Base-by-base conservation (phyloP, 768 basidiomycete species). In the Lactarius psammicola region DNA sequence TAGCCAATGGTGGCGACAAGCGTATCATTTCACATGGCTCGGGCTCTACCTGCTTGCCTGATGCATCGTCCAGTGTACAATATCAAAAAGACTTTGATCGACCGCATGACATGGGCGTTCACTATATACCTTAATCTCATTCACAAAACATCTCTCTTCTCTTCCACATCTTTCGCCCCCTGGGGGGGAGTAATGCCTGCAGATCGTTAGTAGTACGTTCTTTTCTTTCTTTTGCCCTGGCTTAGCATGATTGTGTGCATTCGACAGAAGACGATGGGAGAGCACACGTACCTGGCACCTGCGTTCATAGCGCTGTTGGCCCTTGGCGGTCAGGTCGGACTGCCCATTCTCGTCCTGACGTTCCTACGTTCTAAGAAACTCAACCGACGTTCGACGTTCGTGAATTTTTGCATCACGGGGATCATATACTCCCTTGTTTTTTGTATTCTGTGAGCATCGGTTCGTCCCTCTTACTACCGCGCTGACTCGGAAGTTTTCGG, bases 331-430 rank as follows among this genome's bases (percentile, higher is more conserved):
- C 81, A 86, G 63, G 72, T 84, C 49, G 80, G 82, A 54, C 73
- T 86, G 15, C 84, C 83, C 17, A 66, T 82, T 11, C 75, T 86
- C 44, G 73, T 86, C 36, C 65, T 78, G 15, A 84, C 81, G 13
- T 80, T 80, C 57, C 69, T 81, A 20, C 64, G 80, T 28, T 80
- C 78, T 59, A 81, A 77, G 69, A 78, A 76, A 51, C 72, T 80
- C 31, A 73, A 75, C 42, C 80, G 82, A 62, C 83, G 81, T 60
- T 82, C 84, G 0, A 80, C 81, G 1, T 77, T 86, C 69, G 73
- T 86, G 65, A 87, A 87, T 66, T 82, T 86, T 66, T 86, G 84
- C 63, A 60, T 82, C n/a, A 78, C 81, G 55, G 84, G 84, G 84
- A 78, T 82, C 11, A 68, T 86, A 49, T 85, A 81, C 69, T 86